Base-by-base conservation (phyloP, 306 rosid genomes). In the Cucumis melo region DNA sequence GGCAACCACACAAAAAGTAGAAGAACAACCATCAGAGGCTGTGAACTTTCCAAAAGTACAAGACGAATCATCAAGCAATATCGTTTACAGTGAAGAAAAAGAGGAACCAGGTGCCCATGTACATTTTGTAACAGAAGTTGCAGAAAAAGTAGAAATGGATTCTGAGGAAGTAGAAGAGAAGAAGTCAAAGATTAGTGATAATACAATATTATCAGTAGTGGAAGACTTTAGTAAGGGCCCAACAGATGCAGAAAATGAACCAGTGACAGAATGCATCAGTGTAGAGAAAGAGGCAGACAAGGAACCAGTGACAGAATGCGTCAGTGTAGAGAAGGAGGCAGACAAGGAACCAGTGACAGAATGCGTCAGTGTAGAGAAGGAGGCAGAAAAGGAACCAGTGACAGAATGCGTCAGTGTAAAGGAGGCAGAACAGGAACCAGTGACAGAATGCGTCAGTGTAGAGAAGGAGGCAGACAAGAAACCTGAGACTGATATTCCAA, bases 101-200 rank as follows among this genome's bases (percentile, higher is more conserved):
- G 80, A 77, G 74, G 39, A 77, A 77, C 62, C 63, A 0, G 36
- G 74, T 7, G 73, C 55, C 8, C 20, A n/a, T 16, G 51, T 70
- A 42, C 75, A 44, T 7, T 46, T 20, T 15, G 73, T 27, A 15
- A 76, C 10, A 76, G 60, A 27, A 63, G 73, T 23, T 23, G 32
- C 80, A 42, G 74, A 51, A 19, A 20, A 38, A 24, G 46, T 32
- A 27, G 59, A 29, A 77, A 41, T 50, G 27, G 20, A 29, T 44
- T 7, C 42, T 59, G 80, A 62, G 80, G 38, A 77, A 48, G 62
- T 29, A 63, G 74, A 77, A 63, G 80, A 77, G 24, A 23, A 57
- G 24, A 41, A 76, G 41, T 58, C 79, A 55, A 10, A 54, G 64
- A 74, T 55, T 53, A 38, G 1, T n/a, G 65, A 74, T n/a, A 54